Base-by-base conservation (phyloP, 1,139 yeast species). In the Saccharomycopsis hybrid region DNA sequence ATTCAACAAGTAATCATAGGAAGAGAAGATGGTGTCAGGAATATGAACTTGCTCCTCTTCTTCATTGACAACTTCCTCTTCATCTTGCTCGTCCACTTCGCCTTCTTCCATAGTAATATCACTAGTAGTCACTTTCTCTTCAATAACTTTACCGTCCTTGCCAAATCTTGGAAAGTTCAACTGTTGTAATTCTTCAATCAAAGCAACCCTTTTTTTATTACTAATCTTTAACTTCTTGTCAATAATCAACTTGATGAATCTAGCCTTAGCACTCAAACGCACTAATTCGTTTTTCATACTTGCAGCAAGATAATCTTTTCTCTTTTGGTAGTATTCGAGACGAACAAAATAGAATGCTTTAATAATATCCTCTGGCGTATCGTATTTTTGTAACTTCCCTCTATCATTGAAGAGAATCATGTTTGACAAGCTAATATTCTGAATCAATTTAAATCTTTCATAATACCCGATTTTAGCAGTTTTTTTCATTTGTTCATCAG, bases 391-490 rank as follows among this genome's bases (percentile, higher is more conserved):
- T 58, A 94, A 87, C 59, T 94, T 79, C 40, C 96, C 96, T 54
- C 77, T 76, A n/a, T 96, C 79, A 67, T 92, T 97, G 68, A 94
- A 94, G 0, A 96, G 95, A 53, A 92, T 96, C 96, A 94, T 89
- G 64, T 94, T 94, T 48, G 82, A 77, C 58, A 87, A 72, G 64
- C 78, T 82, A 42, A 92, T 70, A 8, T 84, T 71, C 0, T 89
- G 73, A 9, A 79, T 71, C 51, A 94, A 73, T 64, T 85, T 89
- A 70, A 94, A 94, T 62, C 90, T 75, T 62, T 86, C 95, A 58
- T 85, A 76, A 48, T 88, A 73, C 0, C 98, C 98, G 30, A 83
- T 76, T 49, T 73, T 72, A 54, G 76, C 71, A 0, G 95, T 77
- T 58, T 86, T 86, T 37, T 71, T 76, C 97, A 94, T 90, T 62